Percentiles rank a stretch among this genome's conserved stretches.
These are phyloP conservation scores for Neurospora crassa DNA, from an alignment of 2,329 filamentous ascomycete species.

Conservation along the genomic window DNA sequence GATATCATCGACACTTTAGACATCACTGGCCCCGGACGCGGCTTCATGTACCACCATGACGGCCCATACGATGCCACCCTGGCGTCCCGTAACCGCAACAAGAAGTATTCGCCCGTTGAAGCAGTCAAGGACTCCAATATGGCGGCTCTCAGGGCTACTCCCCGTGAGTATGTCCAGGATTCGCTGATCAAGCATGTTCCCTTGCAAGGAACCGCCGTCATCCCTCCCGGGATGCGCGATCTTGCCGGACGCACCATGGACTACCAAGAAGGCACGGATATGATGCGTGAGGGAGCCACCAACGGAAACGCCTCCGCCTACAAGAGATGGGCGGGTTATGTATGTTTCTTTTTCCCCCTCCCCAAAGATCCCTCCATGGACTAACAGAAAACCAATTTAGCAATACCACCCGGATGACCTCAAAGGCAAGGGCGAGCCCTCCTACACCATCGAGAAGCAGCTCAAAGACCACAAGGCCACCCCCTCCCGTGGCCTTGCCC, in stretches of 20 bases:
- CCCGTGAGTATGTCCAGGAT: conserved; percentile 66
- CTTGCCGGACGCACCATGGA: conserved; percentile 59
- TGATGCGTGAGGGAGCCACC: conserved; percentile 65
- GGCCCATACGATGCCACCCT: conserved; percentile 83
- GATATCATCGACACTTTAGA: conserved; percentile 80
- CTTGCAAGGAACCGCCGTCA: conserved; percentile 65
- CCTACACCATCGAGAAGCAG: conserved; percentile 59
- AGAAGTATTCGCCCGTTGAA: conserved; percentile 59
- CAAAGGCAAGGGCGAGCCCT: conserved; percentile 75
- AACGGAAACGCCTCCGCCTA: conserved; percentile 71
- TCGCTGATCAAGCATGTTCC: conserved; percentile 65
- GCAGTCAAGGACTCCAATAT: conserved; percentile 64
- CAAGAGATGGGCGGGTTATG: conserved; percentile 63
- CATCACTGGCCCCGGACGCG: conserved; percentile 36
- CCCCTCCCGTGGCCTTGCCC: conserved; percentile 17
- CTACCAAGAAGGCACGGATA: conserved; percentile 78
- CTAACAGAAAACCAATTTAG: conserved; percentile 25
- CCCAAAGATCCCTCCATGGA: conserved; percentile 13
- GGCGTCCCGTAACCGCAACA: conserved; percentile 59
- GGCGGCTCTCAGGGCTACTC: conserved; percentile 73
- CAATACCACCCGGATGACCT: conserved; percentile 66
- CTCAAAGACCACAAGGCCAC: conserved; percentile 46
- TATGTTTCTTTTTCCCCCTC: conserved; percentile 32
- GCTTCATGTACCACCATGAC: conserved; percentile 71
- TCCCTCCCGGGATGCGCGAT: conserved; percentile 67